These are phyloP conservation scores for Evernia prunastri DNA, from an alignment of 495 filamentous ascomycete genomes.

Conservation along the genomic window DNA sequence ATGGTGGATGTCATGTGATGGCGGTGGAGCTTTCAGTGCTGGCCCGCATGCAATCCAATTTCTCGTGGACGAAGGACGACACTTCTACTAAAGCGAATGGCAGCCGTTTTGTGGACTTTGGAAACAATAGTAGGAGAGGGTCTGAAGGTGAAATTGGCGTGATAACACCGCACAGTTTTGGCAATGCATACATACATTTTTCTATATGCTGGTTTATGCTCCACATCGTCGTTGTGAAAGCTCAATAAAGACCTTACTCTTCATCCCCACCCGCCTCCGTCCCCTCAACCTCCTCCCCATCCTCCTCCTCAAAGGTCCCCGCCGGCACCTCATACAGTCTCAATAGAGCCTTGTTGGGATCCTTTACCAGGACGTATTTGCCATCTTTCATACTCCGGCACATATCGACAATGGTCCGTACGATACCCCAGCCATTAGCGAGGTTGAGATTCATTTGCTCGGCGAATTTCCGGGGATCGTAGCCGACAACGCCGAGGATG, in stretches of 20 bases:
- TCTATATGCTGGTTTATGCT: not conserved
- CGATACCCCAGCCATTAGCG: constrained; percentile 97
- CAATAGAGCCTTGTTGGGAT: constrained; percentile 91
- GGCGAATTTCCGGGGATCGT: constrained; percentile 95
- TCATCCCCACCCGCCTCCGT: constrained; percentile 42
- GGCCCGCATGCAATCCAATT: not conserved
- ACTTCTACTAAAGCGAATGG: not conserved
- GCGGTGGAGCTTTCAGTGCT: not conserved
- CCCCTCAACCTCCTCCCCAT: constrained; percentile 43
- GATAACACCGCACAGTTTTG: not conserved
- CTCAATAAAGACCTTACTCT: constrained; percentile 20
- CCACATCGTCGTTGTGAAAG: not conserved
- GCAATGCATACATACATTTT: not conserved
- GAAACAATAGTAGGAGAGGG: too few species aligned
- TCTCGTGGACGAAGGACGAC: not conserved
- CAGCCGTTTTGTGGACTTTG: not conserved
- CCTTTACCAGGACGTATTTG: constrained; percentile 69
- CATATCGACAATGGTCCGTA: constrained; percentile 94
- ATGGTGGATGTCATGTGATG: not conserved
- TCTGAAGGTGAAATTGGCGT: not conserved
- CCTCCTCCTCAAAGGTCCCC: constrained; percentile 77
- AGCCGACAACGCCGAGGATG: constrained; percentile 89
- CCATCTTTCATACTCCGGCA: constrained; percentile 46
- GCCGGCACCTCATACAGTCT: constrained; percentile 86
- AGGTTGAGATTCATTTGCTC: constrained; percentile 96